Evolutionary conservation across 2,329 filamentous ascomycete genomes (phyloP).

Genomic region (Colletotrichum costaricense): DNA sequence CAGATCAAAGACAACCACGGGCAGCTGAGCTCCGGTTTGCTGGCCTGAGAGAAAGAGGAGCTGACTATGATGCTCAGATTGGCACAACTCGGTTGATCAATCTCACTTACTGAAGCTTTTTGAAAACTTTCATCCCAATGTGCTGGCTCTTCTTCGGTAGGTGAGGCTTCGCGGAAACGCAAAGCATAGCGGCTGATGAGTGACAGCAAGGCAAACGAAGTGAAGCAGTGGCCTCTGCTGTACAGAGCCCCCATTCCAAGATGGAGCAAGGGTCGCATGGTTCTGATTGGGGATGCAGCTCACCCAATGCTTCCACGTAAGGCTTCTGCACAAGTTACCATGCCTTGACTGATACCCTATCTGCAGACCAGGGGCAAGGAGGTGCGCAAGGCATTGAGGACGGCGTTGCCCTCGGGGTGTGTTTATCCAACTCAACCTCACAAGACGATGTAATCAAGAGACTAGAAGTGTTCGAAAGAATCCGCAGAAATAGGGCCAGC

Average conservation of each 20-base stretch:
- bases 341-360: slow-evolving; percentile 19
- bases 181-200: not conserved
- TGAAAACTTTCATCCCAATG: slow-evolving; percentile 41
- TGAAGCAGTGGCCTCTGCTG: slow-evolving; percentile 49
- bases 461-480: slow-evolving; percentile 40
- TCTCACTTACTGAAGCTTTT: slow-evolving; percentile 43
- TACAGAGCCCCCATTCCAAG: slow-evolving; percentile 46
- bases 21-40: no score
- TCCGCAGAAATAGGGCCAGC: slow-evolving; percentile 45
- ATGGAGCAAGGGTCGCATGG: slow-evolving; percentile 46
- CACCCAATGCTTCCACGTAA: slow-evolving; percentile 53
- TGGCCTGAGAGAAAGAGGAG: not conserved
- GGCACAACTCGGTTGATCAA: slow-evolving; percentile 40
- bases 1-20: no score
- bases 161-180: not conserved
- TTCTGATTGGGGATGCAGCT: slow-evolving; percentile 50
- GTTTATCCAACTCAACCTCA: slow-evolving; percentile 39
- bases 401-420: slow-evolving; percentile 45
- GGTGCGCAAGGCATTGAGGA: slow-evolving; percentile 51
- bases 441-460: slow-evolving; percentile 38
- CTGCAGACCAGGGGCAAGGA: slow-evolving; percentile 50
- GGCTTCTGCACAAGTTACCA: not conserved
- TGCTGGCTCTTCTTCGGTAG: slow-evolving; percentile 43
- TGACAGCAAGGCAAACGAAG: slow-evolving; percentile 47
- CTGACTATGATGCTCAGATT: slow-evolving; percentile 10